Base-by-base conservation (phyloP, 768 basidiomycete species). In the Boletus edulis region DNA sequence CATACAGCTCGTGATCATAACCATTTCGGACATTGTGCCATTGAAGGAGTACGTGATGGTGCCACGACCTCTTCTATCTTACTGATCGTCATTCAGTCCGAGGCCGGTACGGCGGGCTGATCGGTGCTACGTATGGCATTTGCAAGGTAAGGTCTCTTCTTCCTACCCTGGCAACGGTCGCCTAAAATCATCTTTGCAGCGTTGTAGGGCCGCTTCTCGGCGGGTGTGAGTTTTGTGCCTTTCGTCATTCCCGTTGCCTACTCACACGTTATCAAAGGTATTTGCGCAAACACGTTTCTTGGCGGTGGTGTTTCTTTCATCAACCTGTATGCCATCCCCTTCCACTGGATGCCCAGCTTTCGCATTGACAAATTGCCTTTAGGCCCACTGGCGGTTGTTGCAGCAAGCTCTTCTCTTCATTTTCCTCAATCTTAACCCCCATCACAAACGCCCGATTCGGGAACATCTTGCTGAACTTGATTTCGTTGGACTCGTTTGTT, bases 241-340 rank as follows among this genome's bases (percentile, higher is more conserved):
- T 42, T 35, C 3, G 2, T 31, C 22, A 9, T 46, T 46, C 37
- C 41, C 31, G 3, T 6, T 41, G 46, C 51, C 55, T 56, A 38
- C 57, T 52, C 52, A 52, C 9, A 17, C 29, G 29, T 42, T 24
- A 14, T 14, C n/a, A 45, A 45, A 57, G 86, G 84, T 72, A 13
- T 81, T 92, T 54, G 82, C 89, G 0, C 83, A 91, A 91, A 63
- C 85, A 88, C 64, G 84, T 84, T 17, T 77, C 83, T 1, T 93
- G 91, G 91, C 72, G 91, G 73, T 92, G 91, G 91, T 88, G 86
- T 66, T 90, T 90, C 70, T 88, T 88, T 82, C 65, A 85, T 90
- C 60, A 89, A 89, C 61, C 61, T 90, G 86, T 86, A 65, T 52
- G 82, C 57, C n/a, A 27, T 37, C 12, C 9, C 18, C 0, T 37